Conservation (phyloP, 176 grass and related monocot genomes). For the Rhynchospora pubera region DNA sequence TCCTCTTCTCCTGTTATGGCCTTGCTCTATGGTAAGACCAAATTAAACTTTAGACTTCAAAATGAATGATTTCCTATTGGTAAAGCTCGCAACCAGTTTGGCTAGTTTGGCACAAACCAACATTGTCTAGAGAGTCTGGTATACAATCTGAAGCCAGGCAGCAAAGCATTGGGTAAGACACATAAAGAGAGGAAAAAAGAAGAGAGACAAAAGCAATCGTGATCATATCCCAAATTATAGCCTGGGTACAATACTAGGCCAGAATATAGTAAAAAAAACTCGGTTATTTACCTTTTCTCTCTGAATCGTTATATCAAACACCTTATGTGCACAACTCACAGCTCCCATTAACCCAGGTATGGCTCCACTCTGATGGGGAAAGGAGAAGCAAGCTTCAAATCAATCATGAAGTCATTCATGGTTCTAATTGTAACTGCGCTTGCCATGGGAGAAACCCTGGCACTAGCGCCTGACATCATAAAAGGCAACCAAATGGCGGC, state of each 20-base stretch:
- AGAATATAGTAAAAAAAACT: neutral
- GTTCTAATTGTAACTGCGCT: conserved; percentile 88
- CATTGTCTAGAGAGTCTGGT: neutral
- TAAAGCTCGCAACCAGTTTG: neutral
- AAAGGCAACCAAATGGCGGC: conserved; percentile 95
- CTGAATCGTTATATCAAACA: neutral
- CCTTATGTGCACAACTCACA: neutral
- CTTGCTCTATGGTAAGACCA: conserved; percentile 63
- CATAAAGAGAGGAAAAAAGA: neutral
- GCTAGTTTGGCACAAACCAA: neutral
- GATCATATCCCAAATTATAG: neutral
- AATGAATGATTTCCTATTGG: neutral
- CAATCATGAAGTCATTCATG: conserved; percentile 96
- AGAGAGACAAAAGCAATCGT: neutral
- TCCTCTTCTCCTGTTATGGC: conserved; percentile 84
- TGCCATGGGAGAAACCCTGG: conserved; percentile 80
- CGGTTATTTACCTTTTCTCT: neutral
- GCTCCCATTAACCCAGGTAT: conserved; percentile 37
- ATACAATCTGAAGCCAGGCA: neutral
- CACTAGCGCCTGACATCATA: conserved; percentile 84
- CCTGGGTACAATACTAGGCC: neutral
- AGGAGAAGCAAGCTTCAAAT: conserved; percentile 75
- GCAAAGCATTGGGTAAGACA: neutral
- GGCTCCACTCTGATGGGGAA: conserved; percentile 78
- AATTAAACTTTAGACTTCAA: neutral